Percentiles rank a stretch among this genome's conserved stretches.
These are phyloP conservation scores for Astrephomene gubernaculifera DNA, from an alignment of 139 green algal genomes.

Conservation along the genomic window DNA sequence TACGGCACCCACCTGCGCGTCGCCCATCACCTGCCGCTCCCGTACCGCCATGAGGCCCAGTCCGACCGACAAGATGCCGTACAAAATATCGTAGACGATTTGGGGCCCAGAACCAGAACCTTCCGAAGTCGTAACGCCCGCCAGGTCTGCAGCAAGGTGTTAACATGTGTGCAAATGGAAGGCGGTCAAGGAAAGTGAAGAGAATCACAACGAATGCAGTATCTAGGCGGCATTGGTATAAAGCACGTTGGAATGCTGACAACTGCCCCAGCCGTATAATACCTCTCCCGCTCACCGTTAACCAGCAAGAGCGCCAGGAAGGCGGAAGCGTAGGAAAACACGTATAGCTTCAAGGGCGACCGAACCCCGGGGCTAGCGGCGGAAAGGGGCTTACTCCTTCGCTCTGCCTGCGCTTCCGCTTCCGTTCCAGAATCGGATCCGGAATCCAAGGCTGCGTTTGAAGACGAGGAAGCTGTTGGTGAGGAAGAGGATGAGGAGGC, in stretches of 20 bases:
- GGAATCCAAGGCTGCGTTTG: too few species aligned
- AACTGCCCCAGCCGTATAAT: neutral
- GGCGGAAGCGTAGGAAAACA: slow-evolving; percentile 55
- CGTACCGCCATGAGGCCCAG: slow-evolving; percentile 13
- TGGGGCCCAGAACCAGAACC: neutral
- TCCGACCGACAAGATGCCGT: neutral
- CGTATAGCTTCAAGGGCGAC: slow-evolving; percentile 52
- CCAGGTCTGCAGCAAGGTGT: neutral
- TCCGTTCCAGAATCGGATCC: too few species aligned
- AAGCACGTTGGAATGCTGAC: neutral
- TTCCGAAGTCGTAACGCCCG: neutral
- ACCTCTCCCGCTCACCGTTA: slow-evolving; percentile 35
- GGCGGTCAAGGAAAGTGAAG: too few species aligned
- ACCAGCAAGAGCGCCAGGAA: slow-evolving; percentile 48
- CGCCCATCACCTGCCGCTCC: slow-evolving; percentile 1
- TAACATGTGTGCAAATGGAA: neutral
- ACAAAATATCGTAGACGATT: neutral
- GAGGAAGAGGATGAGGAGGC: too few species aligned
- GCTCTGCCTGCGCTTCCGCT: too few species aligned
- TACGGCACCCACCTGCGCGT: slow-evolving; percentile 12
- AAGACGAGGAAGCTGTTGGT: too few species aligned
- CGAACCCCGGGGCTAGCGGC: slow-evolving; percentile 22
- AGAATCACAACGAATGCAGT: too few species aligned
- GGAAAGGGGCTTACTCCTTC: slow-evolving; percentile 27
- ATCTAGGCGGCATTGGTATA: too few species aligned